A percentile compares a stretch with the other conserved stretches of the same genome.
Conservation (phyloP, 2,329 filamentous ascomycete species). For the Lachnellula arida region DNA sequence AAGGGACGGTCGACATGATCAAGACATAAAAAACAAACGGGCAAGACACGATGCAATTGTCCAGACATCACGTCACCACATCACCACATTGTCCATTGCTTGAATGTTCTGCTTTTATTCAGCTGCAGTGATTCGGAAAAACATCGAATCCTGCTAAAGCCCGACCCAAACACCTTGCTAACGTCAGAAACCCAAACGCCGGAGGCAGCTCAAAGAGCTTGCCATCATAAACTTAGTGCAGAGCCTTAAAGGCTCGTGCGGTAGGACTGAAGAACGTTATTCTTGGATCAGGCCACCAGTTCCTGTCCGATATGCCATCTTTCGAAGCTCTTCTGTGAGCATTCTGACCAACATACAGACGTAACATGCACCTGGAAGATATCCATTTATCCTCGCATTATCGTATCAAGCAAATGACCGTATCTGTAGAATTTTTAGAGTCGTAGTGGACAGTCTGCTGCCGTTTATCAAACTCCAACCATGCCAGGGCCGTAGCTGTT, state of each 20-base stretch:
- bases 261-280: background rate
- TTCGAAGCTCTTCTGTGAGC: slow-evolving; percentile 3
- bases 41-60: too few relatives aligned
- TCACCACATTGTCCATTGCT: too few relatives aligned
- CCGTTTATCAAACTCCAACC: slow-evolving; percentile 45
- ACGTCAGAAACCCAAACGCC: slow-evolving; percentile 5
- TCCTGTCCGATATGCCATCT: slow-evolving; percentile 8
- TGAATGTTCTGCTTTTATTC: background rate
- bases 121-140: background rate
- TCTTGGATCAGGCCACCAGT: background rate
- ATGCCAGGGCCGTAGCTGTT: slow-evolving; percentile 53
- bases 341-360: background rate
- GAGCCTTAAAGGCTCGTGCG: background rate
- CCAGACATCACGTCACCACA: too few relatives aligned
- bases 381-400: background rate
- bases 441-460: slow-evolving; percentile 1
- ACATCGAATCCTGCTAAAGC: background rate
- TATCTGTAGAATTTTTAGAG: background rate
- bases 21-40: too few relatives aligned
- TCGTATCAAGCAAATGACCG: background rate
- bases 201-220: slow-evolving; percentile 12
- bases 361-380: background rate
- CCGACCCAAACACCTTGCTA: slow-evolving; percentile 7
- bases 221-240: slow-evolving; percentile 1
- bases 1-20: background rate